phyloP scores from a whole-genome alignment of 768 basidiomycete genomes.

The Calocybe gangraenosa region DNA sequence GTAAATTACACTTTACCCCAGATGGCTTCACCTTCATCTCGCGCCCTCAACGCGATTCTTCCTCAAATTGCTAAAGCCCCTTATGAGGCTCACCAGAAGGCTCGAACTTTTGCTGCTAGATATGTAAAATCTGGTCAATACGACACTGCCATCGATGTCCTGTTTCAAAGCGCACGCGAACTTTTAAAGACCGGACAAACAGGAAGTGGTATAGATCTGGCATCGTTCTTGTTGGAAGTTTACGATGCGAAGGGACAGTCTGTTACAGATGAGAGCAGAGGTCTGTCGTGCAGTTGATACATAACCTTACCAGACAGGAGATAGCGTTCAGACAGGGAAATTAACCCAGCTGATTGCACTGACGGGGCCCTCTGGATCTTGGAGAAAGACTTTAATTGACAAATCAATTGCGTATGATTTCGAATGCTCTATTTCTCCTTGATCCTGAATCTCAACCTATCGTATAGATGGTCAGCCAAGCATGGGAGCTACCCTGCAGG shows the following conservation, averaged over 20 bases:
- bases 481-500: conserved; percentile 78
- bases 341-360: conserved; percentile 91
- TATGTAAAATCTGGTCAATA: conserved; percentile 78
- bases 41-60: conserved; percentile 72
- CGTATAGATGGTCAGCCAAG: conserved; percentile 78
- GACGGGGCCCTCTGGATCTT: conserved; percentile 70
- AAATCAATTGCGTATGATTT: conserved; percentile 73
- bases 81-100: conserved; percentile 96
- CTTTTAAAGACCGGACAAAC: conserved; percentile 84
- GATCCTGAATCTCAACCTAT: conserved; percentile 1
- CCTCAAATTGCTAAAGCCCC: conserved; percentile 70
- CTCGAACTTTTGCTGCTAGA: conserved; percentile 89
- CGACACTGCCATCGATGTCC: conserved; percentile 85
- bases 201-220: conserved; percentile 88
- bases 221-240: conserved; percentile 74
- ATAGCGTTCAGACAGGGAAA: conserved; percentile 50
- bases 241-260: conserved; percentile 71
- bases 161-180: conserved; percentile 87
- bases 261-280: conserved; percentile 76
- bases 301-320: conserved; percentile 4
- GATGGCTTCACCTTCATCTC: conserved; percentile 38
- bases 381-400: conserved; percentile 90
- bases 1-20: no score
- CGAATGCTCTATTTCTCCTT: neutral
- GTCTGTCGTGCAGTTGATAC: conserved; percentile 37